A percentile compares a stretch with the other conserved stretches of the same genome.
Evolutionary conservation across 2,329 filamentous ascomycete genomes (phyloP).

Genomic region (Aspergillus persii): DNA sequence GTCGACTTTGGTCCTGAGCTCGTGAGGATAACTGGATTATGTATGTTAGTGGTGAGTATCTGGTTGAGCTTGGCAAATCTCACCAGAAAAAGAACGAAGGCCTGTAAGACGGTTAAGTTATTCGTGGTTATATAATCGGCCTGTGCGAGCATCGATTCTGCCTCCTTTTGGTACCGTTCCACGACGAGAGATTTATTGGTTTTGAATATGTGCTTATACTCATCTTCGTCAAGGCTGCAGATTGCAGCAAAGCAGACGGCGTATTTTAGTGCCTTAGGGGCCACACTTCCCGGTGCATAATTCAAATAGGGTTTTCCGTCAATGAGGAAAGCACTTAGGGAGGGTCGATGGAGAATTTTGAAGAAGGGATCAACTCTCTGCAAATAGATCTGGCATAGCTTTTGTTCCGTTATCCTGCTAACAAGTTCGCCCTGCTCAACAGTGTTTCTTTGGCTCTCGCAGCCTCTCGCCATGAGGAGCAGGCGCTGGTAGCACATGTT

Average conservation of each 20-base stretch:
- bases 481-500: constrained; percentile 7
- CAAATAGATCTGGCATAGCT: constrained; percentile 26
- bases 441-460: constrained; percentile 11
- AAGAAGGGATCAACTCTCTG: constrained; percentile 31
- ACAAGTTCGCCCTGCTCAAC: background rate
- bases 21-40: constrained; percentile 13
- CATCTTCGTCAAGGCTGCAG: constrained; percentile 22
- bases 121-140: constrained; percentile 31
- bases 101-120: constrained; percentile 33
- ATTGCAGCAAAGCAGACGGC: constrained; percentile 29
- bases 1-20: constrained; percentile 30
- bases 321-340: constrained; percentile 24
- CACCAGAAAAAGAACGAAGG: constrained; percentile 32
- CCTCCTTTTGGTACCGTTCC: constrained; percentile 22
- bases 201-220: constrained; percentile 23
- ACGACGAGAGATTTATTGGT: constrained; percentile 18
- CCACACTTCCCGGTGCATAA: constrained; percentile 27
- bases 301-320: constrained; percentile 29
- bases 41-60: background rate
- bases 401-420: background rate
- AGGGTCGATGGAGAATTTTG: constrained; percentile 32
- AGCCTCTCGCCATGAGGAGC: constrained; percentile 14
- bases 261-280: constrained; percentile 23
- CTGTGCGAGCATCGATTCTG: constrained; percentile 24
- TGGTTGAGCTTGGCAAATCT: background rate